These are phyloP conservation scores for Dryas octopetala DNA, from an alignment of 306 rosid species.

Conservation along the genomic window DNA sequence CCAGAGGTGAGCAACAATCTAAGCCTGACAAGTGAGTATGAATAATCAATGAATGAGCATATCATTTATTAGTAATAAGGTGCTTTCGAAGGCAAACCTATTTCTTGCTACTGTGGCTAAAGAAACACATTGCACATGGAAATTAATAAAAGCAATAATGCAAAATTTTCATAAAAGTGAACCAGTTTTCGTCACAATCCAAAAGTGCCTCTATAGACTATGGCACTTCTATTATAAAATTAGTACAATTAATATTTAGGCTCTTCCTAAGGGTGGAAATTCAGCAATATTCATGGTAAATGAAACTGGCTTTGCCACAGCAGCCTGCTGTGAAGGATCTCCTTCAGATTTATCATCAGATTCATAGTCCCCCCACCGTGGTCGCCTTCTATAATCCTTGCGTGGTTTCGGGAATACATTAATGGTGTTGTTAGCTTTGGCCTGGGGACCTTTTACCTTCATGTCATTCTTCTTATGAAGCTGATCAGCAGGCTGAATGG, in stretches of 20 bases:
- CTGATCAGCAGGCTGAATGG: neutral
- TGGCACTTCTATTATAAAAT: neutral
- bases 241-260: neutral
- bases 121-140: neutral
- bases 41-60: too few relatives aligned
- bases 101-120: neutral
- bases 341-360: neutral
- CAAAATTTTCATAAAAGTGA: neutral
- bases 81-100: too few relatives aligned
- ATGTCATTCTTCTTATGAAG: neutral
- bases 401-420: neutral
- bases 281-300: neutral
- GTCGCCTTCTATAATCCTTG: neutral
- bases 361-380: neutral
- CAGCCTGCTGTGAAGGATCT: neutral
- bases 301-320: neutral
- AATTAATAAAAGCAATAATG: neutral
- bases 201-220: neutral
- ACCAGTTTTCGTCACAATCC: conserved; percentile 2
- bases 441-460: too few relatives aligned
- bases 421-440: too few relatives aligned
- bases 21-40: too few relatives aligned
- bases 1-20: too few relatives aligned
- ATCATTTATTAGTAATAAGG: too few relatives aligned
- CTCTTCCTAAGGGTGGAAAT: conserved; percentile 1